These are phyloP conservation scores for Bryoerythrophyllum caledonicum DNA, from an alignment of 225 moss, liverwort and hornwort species.

Conservation along the genomic window DNA sequence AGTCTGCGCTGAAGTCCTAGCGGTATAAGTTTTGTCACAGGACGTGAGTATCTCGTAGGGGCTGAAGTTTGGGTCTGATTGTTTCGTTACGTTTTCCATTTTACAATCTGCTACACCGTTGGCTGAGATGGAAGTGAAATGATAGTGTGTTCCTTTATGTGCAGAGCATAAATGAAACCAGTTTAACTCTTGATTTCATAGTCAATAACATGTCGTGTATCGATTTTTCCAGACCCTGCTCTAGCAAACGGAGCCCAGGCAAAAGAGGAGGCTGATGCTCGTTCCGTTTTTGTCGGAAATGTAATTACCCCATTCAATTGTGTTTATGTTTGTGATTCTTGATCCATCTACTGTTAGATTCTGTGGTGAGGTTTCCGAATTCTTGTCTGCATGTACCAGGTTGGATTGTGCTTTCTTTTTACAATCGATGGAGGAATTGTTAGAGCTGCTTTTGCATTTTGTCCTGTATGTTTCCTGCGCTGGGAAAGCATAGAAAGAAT, in stretches of 20 bases:
- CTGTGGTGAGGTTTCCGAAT: too few relatives aligned
- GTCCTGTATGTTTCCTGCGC: not conserved
- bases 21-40: not conserved
- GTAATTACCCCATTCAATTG: conserved; percentile 35
- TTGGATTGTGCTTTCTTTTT: not conserved
- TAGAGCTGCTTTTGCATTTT: not conserved
- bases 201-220: too few relatives aligned
- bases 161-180: too few relatives aligned
- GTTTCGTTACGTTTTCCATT: too few relatives aligned
- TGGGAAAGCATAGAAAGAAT: not conserved
- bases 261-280: conserved; percentile 92
- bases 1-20: not conserved
- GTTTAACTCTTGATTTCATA: not conserved
- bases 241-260: conserved; percentile 78
- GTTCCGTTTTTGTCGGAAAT: conserved; percentile 95
- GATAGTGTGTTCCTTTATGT: too few relatives aligned
- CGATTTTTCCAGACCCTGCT: conserved; percentile 61
- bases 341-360: not conserved
- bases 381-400: too few relatives aligned
- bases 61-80: too few relatives aligned
- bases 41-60: too few relatives aligned
- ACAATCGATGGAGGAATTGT: not conserved
- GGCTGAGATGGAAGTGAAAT: too few relatives aligned
- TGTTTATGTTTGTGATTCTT: not conserved
- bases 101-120: too few relatives aligned